Evolutionary conservation across 164 flowering plant species (phyloP).

Genomic region (Pachysandra terminalis): DNA sequence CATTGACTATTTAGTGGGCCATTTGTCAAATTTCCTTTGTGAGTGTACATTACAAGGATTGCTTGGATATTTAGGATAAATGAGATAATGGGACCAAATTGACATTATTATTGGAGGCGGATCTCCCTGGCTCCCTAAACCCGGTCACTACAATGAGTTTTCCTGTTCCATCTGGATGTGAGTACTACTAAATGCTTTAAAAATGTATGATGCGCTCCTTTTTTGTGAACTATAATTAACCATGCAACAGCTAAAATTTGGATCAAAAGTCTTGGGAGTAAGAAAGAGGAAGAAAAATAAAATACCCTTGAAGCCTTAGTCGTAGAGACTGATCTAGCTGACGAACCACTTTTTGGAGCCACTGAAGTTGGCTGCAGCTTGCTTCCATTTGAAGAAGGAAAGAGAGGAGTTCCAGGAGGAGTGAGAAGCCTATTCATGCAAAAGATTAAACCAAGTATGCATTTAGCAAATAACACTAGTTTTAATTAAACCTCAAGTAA

Average conservation of each 20-base stretch:
- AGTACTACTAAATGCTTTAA: neutral
- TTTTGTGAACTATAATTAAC: too few relatives aligned
- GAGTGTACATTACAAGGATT: neutral
- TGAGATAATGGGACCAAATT: neutral
- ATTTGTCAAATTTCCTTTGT: neutral
- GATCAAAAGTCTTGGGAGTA: neutral
- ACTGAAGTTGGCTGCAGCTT: slow-evolving; percentile 40
- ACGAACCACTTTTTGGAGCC: slow-evolving; percentile 57
- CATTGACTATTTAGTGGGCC: neutral
- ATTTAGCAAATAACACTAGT: slow-evolving; percentile 4
- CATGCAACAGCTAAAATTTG: neutral
- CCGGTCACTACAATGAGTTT: too few relatives aligned
- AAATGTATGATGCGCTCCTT: too few relatives aligned
- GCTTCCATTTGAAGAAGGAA: slow-evolving; percentile 54
- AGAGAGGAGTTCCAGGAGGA: slow-evolving; percentile 90
- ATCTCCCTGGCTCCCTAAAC: too few relatives aligned
- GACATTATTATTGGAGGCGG: too few relatives aligned
- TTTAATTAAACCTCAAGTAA: too few relatives aligned
- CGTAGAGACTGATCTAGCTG: slow-evolving; percentile 50
- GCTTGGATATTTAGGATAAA: neutral
- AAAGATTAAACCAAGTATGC: neutral
- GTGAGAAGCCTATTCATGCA: slow-evolving; percentile 78
- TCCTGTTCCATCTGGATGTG: neutral
- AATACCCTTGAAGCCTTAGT: slow-evolving; percentile 83
- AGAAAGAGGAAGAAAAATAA: neutral